Evolutionary conservation across 495 filamentous ascomycete species (phyloP), one percentile per base, ranked within the genome.

Genomic region (Barbatosphaeria neglecta): DNA sequence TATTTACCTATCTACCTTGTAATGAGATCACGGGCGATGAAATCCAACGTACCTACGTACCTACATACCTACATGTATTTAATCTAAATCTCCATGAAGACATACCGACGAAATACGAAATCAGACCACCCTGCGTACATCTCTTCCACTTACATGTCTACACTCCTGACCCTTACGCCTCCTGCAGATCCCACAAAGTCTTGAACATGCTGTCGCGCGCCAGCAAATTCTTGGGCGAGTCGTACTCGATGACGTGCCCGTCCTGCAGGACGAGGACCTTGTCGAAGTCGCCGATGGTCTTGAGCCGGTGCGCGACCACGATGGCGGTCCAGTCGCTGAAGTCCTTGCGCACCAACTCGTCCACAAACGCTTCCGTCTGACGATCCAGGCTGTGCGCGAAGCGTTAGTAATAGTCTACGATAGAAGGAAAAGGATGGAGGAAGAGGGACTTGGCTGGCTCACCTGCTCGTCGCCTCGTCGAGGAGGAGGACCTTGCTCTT

Each of bases 291-390:
- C 70, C 55, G 46, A 82, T 75, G 0, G 75, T 78, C 20, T 76
- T 68, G 16, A 82, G 64, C 31, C 72, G 66, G 53, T 82, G 77
- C 0, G 76, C 76, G 5, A 82, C 70, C 1, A 74, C 66, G 38
- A 82, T 58, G 46, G 81, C 67, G 27, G 76, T 82, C 51, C 71
- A 68, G 15, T 60, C 58, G 37, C 55, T 53, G 56, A 81, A 80
- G 43, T 75, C 71, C 46, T 73, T 64, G 4, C 73, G 66, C 44
- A 82, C 75, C 41, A 80, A 63, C 22, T 63, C 59, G 50, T 79
- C 74, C 66, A 82, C 77, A 25, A 77, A 57, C 33, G 66, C 66
- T 49, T 82, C 77, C 19, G 75, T 78, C 48, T 72, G 66, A 37
- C 58, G 56, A 53, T 82, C 78, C 44, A 80, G 68, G 45, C 43